A percentile compares a stretch with the other conserved stretches of the same genome.
phyloP scores from a whole-genome alignment of 1,139 yeast genomes.

The Magnusiomyces fungicola region DNA sequence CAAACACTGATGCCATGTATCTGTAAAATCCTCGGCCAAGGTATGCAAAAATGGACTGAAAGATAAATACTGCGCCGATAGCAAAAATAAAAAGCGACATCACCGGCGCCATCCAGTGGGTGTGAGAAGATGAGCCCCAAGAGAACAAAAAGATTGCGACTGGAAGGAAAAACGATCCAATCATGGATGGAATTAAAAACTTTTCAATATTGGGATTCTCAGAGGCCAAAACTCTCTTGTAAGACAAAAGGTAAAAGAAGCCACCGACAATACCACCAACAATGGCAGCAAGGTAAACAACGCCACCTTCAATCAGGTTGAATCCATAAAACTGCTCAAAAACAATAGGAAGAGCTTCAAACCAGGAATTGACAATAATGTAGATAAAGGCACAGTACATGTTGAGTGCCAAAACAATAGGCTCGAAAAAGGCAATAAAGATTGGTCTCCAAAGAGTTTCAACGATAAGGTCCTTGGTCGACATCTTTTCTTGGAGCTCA shows the following conservation, averaged over 20 bases:
- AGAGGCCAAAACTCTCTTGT: constrained; percentile 2
- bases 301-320: constrained; percentile 45
- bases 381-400: constrained; percentile 48
- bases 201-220: constrained; percentile 11
- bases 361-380: constrained; percentile 49
- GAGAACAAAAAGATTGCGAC: constrained; percentile 71
- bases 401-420: constrained; percentile 33
- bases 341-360: constrained; percentile 56
- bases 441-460: constrained; percentile 45
- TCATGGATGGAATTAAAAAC: constrained; percentile 32
- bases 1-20: constrained; percentile 50
- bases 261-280: constrained; percentile 37
- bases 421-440: constrained; percentile 34
- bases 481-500: constrained; percentile 32
- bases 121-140: constrained; percentile 55
- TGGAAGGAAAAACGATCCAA: constrained; percentile 57
- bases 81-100: constrained; percentile 73
- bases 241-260: constrained; percentile 10
- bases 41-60: constrained; percentile 65
- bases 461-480: constrained; percentile 22
- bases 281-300: constrained; percentile 39
- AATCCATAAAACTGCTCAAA: constrained; percentile 41
- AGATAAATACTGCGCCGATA: constrained; percentile 62
- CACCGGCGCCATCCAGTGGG: constrained; percentile 77
- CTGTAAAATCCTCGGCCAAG: constrained; percentile 72